These are phyloP conservation scores for Spiraea crenata DNA, from an alignment of 331 rosid genomes.

Conservation along the genomic window DNA sequence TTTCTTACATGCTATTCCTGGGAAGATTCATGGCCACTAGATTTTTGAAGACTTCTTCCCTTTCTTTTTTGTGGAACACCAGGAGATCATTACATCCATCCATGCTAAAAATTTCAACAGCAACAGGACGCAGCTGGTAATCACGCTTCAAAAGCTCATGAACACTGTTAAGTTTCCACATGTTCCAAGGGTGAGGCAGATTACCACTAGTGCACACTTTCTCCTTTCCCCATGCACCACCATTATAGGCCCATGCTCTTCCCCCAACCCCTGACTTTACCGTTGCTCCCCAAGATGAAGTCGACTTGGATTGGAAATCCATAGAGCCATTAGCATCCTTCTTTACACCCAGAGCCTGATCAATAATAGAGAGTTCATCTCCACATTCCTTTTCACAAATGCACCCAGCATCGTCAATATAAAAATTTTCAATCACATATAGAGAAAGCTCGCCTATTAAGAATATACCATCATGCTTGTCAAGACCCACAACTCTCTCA, in stretches of 20 bases:
- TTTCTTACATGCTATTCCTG: constrained; percentile 88
- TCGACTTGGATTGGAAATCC: constrained; percentile 88
- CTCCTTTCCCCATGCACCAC: constrained; percentile 99
- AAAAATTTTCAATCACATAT: constrained; percentile 95
- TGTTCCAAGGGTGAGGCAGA: constrained; percentile 91
- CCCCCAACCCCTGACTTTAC: constrained; percentile 81
- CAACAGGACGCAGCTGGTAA: constrained; percentile 99
- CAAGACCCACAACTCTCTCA: constrained; percentile 95
- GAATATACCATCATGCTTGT: constrained; percentile 99
- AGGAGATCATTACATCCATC: constrained; percentile 98
- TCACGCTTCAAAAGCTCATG: constrained; percentile 99
- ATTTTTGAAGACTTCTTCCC: constrained; percentile 95
- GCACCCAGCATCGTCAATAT: constrained; percentile 79
- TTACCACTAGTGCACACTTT: constrained; percentile 75
- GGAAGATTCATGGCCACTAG: constrained; percentile 95
- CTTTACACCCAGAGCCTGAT: constrained; percentile 97
- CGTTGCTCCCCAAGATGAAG: constrained; percentile 62
- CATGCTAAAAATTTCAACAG: constrained; percentile 99
- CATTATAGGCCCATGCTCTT: constrained; percentile 98
- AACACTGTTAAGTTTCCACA: constrained; percentile 99
- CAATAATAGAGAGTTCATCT: constrained; percentile 91
- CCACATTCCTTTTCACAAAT: constrained; percentile 89
- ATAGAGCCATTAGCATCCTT: constrained; percentile 60
- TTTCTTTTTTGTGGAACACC: constrained; percentile 97
- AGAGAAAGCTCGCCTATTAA: constrained; percentile 85